Conservation (phyloP, 176 grass and related monocot genomes). For the Lolium perenne region DNA sequence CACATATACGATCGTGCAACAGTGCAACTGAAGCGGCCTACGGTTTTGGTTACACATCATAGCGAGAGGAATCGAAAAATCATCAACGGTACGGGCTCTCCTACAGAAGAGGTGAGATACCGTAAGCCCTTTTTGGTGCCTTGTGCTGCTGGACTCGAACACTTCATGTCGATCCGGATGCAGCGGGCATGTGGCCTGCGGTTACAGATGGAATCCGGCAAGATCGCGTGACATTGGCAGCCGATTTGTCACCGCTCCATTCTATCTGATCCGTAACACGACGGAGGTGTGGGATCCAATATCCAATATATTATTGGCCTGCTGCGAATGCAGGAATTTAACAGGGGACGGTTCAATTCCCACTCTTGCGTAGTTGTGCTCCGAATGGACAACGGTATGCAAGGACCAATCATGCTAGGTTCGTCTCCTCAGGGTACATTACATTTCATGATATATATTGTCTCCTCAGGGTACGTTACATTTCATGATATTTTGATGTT, state of each 20-base stretch:
- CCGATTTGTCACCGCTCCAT: background rate
- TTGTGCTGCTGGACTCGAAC: background rate
- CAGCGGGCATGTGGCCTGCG: background rate
- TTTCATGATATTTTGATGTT: background rate
- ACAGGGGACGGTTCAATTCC: background rate
- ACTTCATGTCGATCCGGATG: background rate
- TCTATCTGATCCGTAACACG: background rate
- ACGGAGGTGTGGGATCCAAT: background rate
- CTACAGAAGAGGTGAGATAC: slow-evolving; percentile 7
- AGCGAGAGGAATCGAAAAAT: background rate
- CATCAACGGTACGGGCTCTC: background rate
- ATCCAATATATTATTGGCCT: background rate
- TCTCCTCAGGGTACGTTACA: background rate
- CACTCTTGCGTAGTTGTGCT: background rate
- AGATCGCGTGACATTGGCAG: background rate
- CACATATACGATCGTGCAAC: background rate
- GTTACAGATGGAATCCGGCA: slow-evolving; percentile 12
- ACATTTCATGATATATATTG: background rate
- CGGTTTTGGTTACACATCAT: background rate
- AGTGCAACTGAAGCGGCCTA: background rate
- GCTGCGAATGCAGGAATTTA: background rate
- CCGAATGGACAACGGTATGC: background rate
- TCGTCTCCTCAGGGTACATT: background rate
- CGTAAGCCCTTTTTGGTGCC: slow-evolving; percentile 3
- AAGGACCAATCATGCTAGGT: background rate